These are phyloP conservation scores for Udeniomyces megalosporus DNA, from an alignment of 768 basidiomycete species.

Conservation along the genomic window DNA sequence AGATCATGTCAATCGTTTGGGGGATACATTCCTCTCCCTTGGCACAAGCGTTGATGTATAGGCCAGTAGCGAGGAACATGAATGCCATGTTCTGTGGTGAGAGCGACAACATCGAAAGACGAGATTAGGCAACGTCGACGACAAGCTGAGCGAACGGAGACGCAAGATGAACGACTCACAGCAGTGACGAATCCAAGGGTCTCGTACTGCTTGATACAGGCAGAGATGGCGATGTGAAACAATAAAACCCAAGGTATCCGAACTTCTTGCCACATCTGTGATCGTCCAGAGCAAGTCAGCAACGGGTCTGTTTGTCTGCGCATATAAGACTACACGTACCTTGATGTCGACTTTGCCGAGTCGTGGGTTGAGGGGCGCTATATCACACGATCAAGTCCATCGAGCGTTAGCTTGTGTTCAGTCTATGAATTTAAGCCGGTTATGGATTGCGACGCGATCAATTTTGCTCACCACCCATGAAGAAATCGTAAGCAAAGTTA, in stretches of 20 bases:
- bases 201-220: conserved; percentile 91
- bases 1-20: conserved; percentile 98
- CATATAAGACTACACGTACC: too few relatives aligned
- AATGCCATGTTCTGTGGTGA: conserved; percentile 71
- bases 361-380: conserved; percentile 81
- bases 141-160: neutral
- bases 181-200: conserved; percentile 78
- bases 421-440: too few relatives aligned
- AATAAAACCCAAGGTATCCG: conserved; percentile 93
- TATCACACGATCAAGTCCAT: conserved; percentile 31
- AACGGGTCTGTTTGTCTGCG: too few relatives aligned
- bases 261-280: conserved; percentile 28
- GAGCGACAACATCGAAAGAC: neutral
- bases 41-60: conserved; percentile 80
- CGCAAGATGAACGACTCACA: conserved; percentile 35
- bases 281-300: neutral
- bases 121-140: neutral
- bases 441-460: neutral
- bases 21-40: conserved; percentile 65
- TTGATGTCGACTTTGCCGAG: conserved; percentile 84
- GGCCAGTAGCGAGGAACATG: conserved; percentile 84
- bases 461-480: conserved; percentile 11
- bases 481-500: conserved; percentile 54
- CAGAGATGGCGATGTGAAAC: conserved; percentile 81
- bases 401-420: too few relatives aligned